Evolutionary conservation across 345 rosid species (phyloP), one percentile per base, ranked within the genome.

Genomic region (Hirschfeldia incana): DNA sequence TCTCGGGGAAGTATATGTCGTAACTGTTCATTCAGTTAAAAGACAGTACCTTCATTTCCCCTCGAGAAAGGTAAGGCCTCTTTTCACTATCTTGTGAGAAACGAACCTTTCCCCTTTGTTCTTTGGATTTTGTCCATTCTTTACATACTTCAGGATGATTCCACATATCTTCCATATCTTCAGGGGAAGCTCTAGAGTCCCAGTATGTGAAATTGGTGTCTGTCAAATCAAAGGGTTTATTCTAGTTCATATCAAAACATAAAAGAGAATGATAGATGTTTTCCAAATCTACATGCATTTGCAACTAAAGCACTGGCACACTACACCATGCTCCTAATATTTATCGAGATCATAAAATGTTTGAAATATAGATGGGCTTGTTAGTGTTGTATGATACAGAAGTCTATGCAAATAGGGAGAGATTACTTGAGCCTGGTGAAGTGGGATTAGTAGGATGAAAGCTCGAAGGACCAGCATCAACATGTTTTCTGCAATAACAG

Each of bases 91-190:
- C 95, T 77, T 73, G 84, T 58, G 98, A 86, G 85, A 94, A 90
- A 51, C 89, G 94, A 79, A 94, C 97, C 70, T 86, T 84, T 67
- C 96, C 98, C 42, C 73, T 69, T 75, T 65, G 88, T 83, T 91
- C 92, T 83, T 87, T 85, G 32, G 95, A 90, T 78, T 85, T 90
- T 33, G 81, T 82, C 98, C 98, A 94, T 72, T 92, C 98, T 80
- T 85, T 90, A 76, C 76, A 59, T 67, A 94, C 87, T 26, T 85
- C 93, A 59, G 86, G 82, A 82, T 85, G 84, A 82, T 46, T 87
- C 98, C 97, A 91, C 98, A 94, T 83, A 77, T 88, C 82, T 81
- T 81, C 88, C 97, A 94, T 89, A 75, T 94, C 98, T 84, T 92
- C 97, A 29, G 91, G 85, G 65, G 97, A 88, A 73, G 85, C 83